A percentile compares a stretch with the other conserved stretches of the same genome.
phyloP scores from a whole-genome alignment of 2,329 filamentous ascomycete genomes.

The Zasmidium cellare region DNA sequence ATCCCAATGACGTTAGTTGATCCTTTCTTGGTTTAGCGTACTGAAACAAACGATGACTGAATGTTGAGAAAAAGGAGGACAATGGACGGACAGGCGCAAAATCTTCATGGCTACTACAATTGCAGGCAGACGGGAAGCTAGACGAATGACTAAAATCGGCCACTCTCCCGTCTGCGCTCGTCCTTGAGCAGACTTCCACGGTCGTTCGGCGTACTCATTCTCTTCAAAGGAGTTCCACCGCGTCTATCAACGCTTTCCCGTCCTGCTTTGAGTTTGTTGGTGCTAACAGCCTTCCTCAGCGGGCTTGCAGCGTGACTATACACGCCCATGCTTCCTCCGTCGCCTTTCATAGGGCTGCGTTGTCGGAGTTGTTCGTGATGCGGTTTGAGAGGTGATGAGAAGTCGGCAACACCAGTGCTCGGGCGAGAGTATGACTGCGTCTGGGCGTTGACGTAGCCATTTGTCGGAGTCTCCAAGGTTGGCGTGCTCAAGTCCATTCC shows the following conservation, averaged over 20 bases:
- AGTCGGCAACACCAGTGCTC: slow-evolving; percentile 39
- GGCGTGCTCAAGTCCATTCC: slow-evolving; percentile 6
- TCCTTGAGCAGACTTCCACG: slow-evolving; percentile 17
- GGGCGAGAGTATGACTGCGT: slow-evolving; percentile 38
- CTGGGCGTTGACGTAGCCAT: slow-evolving; percentile 30
- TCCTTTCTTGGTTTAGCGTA: not conserved
- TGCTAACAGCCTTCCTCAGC: slow-evolving; percentile 73
- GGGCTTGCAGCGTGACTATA: slow-evolving; percentile 80
- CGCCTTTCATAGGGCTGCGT: slow-evolving; percentile 55
- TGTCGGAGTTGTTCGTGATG: slow-evolving; percentile 46
- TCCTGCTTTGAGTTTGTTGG: slow-evolving; percentile 46
- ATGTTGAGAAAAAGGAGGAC: too few species aligned
- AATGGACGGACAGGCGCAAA: too few species aligned
- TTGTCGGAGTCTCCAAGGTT: slow-evolving; percentile 21
- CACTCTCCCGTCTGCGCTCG: slow-evolving; percentile 28
- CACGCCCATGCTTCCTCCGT: slow-evolving; percentile 78
- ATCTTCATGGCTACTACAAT: too few species aligned
- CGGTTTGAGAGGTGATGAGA: slow-evolving; percentile 49
- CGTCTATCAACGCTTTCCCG: slow-evolving; percentile 27
- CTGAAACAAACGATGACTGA: not conserved
- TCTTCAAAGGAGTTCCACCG: slow-evolving; percentile 45
- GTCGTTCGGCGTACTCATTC: slow-evolving; percentile 41
- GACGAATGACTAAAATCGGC: slow-evolving; percentile 29
- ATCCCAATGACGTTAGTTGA: slow-evolving; percentile 8
- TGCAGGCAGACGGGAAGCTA: not conserved